phyloP scores from a whole-genome alignment of 768 basidiomycete genomes.

The Tephrocybe sp. region DNA sequence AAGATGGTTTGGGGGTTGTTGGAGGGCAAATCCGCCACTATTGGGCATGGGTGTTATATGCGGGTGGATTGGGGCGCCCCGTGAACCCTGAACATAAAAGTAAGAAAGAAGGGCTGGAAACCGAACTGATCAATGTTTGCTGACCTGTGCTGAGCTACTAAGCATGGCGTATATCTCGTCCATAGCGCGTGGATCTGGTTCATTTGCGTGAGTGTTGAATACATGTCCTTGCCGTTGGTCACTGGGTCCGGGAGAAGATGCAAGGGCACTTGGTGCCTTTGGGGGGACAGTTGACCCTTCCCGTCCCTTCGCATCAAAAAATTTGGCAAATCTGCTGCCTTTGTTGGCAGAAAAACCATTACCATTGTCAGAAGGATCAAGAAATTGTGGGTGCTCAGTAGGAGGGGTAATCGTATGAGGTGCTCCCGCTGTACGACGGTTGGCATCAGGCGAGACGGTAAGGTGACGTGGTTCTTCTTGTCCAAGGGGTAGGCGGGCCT shows the following conservation, averaged over 20 bases:
- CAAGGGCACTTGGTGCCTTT: conserved; percentile 38
- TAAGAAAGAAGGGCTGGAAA: background rate
- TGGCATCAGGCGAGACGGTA: conserved; percentile 7
- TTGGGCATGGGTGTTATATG: conserved; percentile 23
- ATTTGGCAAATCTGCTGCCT: conserved; percentile 85
- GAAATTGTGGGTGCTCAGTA: conserved; percentile 11
- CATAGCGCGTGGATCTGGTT: conserved; percentile 59
- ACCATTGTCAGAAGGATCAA: conserved; percentile 25
- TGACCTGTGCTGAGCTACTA: conserved; percentile 71
- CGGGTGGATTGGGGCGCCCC: conserved; percentile 23
- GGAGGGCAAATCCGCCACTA: conserved; percentile 31
- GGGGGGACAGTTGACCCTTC: conserved; percentile 33
- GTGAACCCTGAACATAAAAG: conserved; percentile 26
- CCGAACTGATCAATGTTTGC: conserved; percentile 14
- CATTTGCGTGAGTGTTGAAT: conserved; percentile 32
- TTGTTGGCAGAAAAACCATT: conserved; percentile 53
- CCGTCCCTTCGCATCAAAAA: conserved; percentile 73
- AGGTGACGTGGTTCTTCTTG: conserved; percentile 22
- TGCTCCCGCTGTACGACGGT: conserved; percentile 15
- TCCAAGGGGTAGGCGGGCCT: conserved; percentile 22
- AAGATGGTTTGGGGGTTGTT: conserved; percentile 34
- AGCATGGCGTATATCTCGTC: conserved; percentile 83
- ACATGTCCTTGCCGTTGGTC: conserved; percentile 46
- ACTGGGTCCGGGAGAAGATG: conserved; percentile 40
- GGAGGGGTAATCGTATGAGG: conserved; percentile 20